A percentile compares a stretch with the other conserved stretches of the same genome.
These are phyloP conservation scores for Alliaria petiolata DNA, from an alignment of 345 rosid genomes.

Conservation along the genomic window DNA sequence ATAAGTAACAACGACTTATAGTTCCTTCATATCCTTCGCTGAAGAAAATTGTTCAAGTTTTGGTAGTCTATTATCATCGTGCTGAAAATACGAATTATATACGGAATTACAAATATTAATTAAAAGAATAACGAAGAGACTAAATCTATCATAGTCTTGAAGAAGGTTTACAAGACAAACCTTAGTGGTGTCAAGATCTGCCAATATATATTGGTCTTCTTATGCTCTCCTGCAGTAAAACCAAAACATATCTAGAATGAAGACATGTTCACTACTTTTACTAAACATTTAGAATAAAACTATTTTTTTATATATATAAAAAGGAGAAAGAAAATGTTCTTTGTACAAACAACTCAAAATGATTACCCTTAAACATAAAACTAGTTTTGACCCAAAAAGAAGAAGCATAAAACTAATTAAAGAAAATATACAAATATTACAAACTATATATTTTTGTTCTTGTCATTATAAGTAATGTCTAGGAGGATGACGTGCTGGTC, in stretches of 20 bases:
- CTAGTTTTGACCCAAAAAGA: background rate
- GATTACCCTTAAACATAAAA: background rate
- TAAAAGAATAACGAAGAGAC: background rate
- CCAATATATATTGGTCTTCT: background rate
- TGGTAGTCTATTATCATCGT: background rate
- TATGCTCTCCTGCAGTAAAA: constrained; percentile 13
- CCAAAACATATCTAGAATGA: constrained; percentile 15
- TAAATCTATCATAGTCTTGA: background rate
- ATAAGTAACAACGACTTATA: too few species aligned
- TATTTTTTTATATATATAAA: background rate
- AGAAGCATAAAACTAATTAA: background rate
- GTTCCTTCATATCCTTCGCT: background rate
- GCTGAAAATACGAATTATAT: background rate
- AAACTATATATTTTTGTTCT: background rate
- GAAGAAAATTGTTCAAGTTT: background rate
- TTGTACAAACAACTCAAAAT: constrained; percentile 2
- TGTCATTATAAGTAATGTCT: constrained; percentile 20
- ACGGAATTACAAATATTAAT: too few species aligned
- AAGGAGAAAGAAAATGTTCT: background rate
- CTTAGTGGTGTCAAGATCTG: constrained; percentile 17
- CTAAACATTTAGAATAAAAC: background rate
- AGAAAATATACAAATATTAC: constrained; percentile 2
- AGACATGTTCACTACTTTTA: constrained; percentile 10
- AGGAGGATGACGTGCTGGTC: constrained; percentile 28
- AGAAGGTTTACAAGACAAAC: constrained; percentile 20